A percentile compares a stretch with the other conserved stretches of the same genome.
These are phyloP conservation scores for Neonectria coccinea DNA, from an alignment of 2,329 filamentous ascomycete species.

Conservation along the genomic window DNA sequence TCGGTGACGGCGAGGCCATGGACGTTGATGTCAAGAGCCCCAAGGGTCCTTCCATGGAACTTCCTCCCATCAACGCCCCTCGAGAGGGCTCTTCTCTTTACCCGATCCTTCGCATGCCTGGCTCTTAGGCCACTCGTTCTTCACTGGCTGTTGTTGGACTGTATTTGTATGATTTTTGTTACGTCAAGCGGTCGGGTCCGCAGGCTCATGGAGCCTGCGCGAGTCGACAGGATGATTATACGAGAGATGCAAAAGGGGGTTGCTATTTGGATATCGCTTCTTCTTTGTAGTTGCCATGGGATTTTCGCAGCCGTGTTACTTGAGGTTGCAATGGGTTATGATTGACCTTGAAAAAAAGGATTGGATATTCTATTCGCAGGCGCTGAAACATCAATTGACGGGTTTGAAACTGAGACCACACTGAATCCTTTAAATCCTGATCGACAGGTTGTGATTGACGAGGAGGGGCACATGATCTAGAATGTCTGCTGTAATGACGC, in stretches of 20 bases:
- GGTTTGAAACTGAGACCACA: background rate
- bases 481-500: background rate
- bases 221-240: background rate
- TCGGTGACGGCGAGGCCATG: conserved; percentile 50
- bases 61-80: conserved; percentile 33
- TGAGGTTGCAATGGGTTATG: conserved; percentile 1
- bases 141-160: conserved; percentile 31
- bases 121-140: conserved; percentile 41
- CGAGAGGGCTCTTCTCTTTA: conserved; percentile 54
- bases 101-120: conserved; percentile 55
- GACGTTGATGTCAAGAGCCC: conserved; percentile 53
- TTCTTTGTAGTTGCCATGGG: background rate
- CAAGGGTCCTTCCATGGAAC: conserved; percentile 41
- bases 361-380: background rate
- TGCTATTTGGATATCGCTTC: background rate
- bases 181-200: conserved; percentile 16
- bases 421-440: background rate
- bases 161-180: conserved; percentile 41
- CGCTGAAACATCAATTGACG: conserved; percentile 2
- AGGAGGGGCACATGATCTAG: background rate
- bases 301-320: background rate
- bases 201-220: background rate
- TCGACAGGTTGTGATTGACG: background rate
- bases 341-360: background rate
- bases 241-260: conserved; percentile 1